Evolutionary conservation across 2,329 filamentous ascomycete genomes (phyloP), one percentile per base, ranked within the genome.

Genomic region (Aspergillus sp.): DNA sequence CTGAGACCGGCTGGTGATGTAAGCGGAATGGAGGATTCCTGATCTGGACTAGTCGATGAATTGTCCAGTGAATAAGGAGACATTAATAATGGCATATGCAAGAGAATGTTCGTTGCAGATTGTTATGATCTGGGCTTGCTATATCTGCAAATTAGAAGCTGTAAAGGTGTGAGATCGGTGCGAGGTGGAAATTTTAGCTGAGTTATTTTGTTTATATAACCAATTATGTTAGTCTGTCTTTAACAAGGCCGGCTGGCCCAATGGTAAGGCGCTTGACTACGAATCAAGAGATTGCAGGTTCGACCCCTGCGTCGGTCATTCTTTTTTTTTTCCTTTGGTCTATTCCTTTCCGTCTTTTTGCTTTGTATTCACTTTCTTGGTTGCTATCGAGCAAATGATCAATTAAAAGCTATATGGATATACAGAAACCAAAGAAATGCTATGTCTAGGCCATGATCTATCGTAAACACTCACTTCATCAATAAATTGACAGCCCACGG

Each of bases 401-500:
- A 38, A 38, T 19, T 19, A 10, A 38, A 19, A 7, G 35, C 15
- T 38, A 10, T 38, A 17, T 23, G 20, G 4, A 12, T 23, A 19
- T 41, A 6, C 22, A 22, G 39, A 7, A 37, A 22, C 22, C 20
- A 20, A 41, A n/a, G 12, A 13, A 41, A 37, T 15, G 33, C 33
- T 37, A 37, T 37, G 5, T n/a, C n/a, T 19, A 20, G 23, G 20
- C 6, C 7, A 41, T 23, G 6, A 22, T 41, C 4, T 42, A 43
- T 27, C 6, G 13, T 15, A 30, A 25, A 43, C 35, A n/a, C 48
- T 65, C 56, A 71, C 49, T 69, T 79, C 80, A 83, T 83, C 57
- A 84, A 63, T 61, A 83, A 68, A 51, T 73, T 74, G 45, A 82
- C 80, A 25, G 81, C 80, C 75, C 80, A 83, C 15, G 76, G 74